Evolutionary conservation across 2,329 filamentous ascomycete genomes (phyloP).

Genomic region (Thelonectria blattea): DNA sequence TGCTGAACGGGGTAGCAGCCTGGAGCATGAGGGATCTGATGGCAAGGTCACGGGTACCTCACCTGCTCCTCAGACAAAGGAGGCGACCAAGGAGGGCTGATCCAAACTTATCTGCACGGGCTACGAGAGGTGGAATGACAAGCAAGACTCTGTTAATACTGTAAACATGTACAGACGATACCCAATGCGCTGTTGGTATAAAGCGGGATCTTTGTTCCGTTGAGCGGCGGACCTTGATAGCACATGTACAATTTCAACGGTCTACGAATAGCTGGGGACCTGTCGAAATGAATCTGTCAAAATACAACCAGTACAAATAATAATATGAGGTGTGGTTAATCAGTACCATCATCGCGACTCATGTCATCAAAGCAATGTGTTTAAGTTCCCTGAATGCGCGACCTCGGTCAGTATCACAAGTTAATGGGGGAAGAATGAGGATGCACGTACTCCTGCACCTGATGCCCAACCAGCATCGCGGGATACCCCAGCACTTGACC

Average conservation of each 20-base stretch:
- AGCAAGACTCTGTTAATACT: neutral
- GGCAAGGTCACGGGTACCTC: constrained; percentile 29
- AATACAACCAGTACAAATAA: too few species aligned
- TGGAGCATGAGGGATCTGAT: constrained; percentile 35
- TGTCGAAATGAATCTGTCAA: too few species aligned
- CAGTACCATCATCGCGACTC: neutral
- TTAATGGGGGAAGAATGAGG: neutral
- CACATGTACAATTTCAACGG: too few species aligned
- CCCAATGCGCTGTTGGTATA: too few species aligned
- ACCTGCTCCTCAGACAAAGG: constrained; percentile 29
- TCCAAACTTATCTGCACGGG: neutral
- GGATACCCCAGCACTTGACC: constrained; percentile 56
- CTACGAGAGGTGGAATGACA: neutral
- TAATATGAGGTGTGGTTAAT: too few species aligned
- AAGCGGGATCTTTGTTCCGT: too few species aligned
- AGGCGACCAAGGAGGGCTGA: constrained; percentile 15
- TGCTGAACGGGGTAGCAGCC: constrained; percentile 30
- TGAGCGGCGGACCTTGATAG: too few species aligned
- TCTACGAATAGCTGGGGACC: too few species aligned
- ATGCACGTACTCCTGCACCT: constrained; percentile 59
- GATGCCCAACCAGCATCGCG: constrained; percentile 63
- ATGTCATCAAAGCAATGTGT: constrained; percentile 60
- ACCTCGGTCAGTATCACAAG: constrained; percentile 20
- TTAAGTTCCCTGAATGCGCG: constrained; percentile 53
- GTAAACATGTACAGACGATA: neutral